phyloP scores from a whole-genome alignment of 1,284 basidiomycete genomes.

The Caloboletus inedulis region DNA sequence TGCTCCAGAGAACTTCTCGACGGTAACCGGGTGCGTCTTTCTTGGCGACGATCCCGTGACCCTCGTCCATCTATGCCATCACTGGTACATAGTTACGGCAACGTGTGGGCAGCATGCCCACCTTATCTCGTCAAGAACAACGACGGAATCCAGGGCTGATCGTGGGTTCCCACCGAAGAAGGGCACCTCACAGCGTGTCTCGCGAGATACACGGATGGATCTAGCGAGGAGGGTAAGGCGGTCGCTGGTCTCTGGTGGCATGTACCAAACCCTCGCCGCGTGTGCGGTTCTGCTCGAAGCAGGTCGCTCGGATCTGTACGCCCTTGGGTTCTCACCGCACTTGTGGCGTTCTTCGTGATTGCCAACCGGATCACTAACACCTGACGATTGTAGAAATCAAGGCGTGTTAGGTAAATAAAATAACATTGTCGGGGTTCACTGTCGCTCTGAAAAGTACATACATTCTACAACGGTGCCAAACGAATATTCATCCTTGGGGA shows the following conservation, averaged over 20 bases:
- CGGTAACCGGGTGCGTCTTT: conserved; percentile 26
- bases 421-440: conserved; percentile 38
- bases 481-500: background rate
- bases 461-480: background rate
- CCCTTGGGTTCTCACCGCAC: conserved; percentile 20
- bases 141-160: background rate
- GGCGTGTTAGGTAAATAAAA: too few species aligned
- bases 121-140: conserved; percentile 3
- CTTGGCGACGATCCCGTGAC: conserved; percentile 14
- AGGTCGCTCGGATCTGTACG: conserved; percentile 33
- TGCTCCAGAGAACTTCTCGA: too few species aligned
- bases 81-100: conserved; percentile 24
- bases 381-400: conserved; percentile 46
- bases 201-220: background rate
- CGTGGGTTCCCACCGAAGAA: background rate
- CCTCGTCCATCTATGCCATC: conserved; percentile 25
- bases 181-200: background rate
- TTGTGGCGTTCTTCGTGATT: conserved; percentile 41
- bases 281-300: conserved; percentile 23
- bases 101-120: background rate
- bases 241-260: background rate
- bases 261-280: background rate
- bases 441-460: conserved; percentile 4
- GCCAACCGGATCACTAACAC: conserved; percentile 41
- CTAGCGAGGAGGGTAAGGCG: background rate